phyloP scores from a whole-genome alignment of 2,329 filamentous ascomycete species.

The Chlorencoelia australis region DNA sequence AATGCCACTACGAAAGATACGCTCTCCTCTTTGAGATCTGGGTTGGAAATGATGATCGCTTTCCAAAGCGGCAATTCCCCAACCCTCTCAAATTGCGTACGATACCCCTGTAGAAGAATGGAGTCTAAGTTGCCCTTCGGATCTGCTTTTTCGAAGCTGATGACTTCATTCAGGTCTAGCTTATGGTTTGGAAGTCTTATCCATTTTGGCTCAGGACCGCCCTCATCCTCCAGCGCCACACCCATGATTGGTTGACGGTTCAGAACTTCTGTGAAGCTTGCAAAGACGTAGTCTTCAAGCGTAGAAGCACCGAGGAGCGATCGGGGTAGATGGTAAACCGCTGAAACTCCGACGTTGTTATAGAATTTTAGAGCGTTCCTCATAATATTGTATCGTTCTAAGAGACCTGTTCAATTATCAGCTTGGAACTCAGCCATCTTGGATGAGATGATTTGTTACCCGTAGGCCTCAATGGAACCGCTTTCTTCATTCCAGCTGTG shows the following conservation, averaged over 20 bases:
- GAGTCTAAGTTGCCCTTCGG: constrained; percentile 4
- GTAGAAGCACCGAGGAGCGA: constrained; percentile 1
- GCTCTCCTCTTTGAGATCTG: background rate
- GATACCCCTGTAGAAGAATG: constrained; percentile 10
- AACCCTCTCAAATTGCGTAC: constrained; percentile 4
- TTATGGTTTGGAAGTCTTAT: constrained; percentile 6
- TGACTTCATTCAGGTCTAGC: constrained; percentile 10
- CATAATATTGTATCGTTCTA: constrained; percentile 16
- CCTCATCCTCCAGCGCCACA: constrained; percentile 13
- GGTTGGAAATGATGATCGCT: constrained; percentile 4
- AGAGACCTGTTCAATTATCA: too few species aligned
- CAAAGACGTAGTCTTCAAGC: constrained; percentile 11
- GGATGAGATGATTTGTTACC: too few species aligned
- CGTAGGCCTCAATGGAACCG: too few species aligned
- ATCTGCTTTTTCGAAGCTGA: constrained; percentile 11
- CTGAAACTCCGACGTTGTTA: constrained; percentile 15
- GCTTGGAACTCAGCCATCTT: too few species aligned
- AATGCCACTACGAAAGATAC: constrained; percentile 30
- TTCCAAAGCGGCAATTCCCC: constrained; percentile 14
- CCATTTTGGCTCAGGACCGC: constrained; percentile 10
- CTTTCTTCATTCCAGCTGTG: too few species aligned
- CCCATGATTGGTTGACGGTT: constrained; percentile 13
- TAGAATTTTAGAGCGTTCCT: constrained; percentile 16
- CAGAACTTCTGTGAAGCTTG: constrained; percentile 7
- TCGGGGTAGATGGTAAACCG: constrained; percentile 12